Base-by-base conservation (phyloP, 1,139 yeast genomes). In the Geotrichum fermentans region DNA sequence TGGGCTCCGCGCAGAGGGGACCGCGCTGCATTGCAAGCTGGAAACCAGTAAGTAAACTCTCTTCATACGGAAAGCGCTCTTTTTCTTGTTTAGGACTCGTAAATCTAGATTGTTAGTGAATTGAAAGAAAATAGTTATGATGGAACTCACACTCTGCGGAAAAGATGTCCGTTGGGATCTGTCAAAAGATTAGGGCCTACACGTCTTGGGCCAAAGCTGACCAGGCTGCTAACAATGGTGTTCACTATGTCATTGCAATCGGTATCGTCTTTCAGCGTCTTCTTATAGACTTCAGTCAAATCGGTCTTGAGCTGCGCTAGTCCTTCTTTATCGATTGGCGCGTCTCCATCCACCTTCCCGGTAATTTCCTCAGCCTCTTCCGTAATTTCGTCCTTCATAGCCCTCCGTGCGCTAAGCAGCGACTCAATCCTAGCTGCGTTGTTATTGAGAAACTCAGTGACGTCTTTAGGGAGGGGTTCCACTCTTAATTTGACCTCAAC, bases 1-100 rank as follows among this genome's bases (percentile, higher is more conserved):
- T 75, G 0, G 90, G 92, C 63, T 94, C 99, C 3, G 83, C 78
- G 0, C 94, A 82, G 47, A 94, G 71, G 0, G 97, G 97, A 0
- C 99, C 99, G 60, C 82, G 88, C 43, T 77, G 73, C 47, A 81
- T 78, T 1, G 96, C 88, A 45, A 89, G 69, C 61, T 88, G 95
- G 66, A 89, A 90, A 1, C 96, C 98, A 57, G 86, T 83, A 42
- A 85, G 63, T 4, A 92, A 68, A 58, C 83, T 79, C 49, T 82
- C 82, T 55, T 82, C 88, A 61, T 72, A 82, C 45, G 73, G 78
- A 42, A 53, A 50, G 13, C 46, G 18, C 3, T 13, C 36, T 20
- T 17, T n/a, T 5, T 28, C 20, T 3, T 35, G 13, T 16, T 21
- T 44, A 36, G 39, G 13, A 10, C 36, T 17, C 6, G 35, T 11